Conservation (phyloP, 306 rosid species). For the Cicer yamashitae region DNA sequence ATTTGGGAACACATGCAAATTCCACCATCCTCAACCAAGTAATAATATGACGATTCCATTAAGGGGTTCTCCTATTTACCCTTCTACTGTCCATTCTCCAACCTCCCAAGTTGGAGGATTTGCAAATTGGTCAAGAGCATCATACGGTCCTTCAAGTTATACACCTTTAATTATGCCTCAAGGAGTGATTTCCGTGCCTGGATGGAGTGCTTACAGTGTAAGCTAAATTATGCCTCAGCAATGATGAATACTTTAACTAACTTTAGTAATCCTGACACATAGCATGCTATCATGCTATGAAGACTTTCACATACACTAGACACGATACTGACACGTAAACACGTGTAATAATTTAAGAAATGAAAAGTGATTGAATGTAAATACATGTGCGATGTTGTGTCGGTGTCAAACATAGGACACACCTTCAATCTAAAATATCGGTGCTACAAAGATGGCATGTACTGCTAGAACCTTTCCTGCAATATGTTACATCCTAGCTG, state of each 20-base stretch:
- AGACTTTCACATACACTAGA: too few species aligned
- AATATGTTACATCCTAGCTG: slow-evolving; percentile 32
- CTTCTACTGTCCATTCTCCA: slow-evolving; percentile 74
- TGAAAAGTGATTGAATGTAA: too few species aligned
- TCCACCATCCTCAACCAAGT: slow-evolving; percentile 91
- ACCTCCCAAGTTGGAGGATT: slow-evolving; percentile 81
- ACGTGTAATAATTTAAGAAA: too few species aligned
- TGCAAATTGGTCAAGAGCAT: slow-evolving; percentile 85
- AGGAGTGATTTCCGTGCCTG: slow-evolving; percentile 88
- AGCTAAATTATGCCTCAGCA: slow-evolving; percentile 42
- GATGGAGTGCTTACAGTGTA: slow-evolving; percentile 88
- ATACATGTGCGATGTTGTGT: too few species aligned
- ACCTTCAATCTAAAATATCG: too few species aligned
- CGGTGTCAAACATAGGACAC: too few species aligned
- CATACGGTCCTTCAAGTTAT: slow-evolving; percentile 86
- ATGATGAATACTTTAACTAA: slow-evolving; percentile 29
- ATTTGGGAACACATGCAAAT: slow-evolving; percentile 88
- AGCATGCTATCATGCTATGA: not conserved
- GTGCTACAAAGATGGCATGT: not conserved
- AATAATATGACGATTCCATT: slow-evolving; percentile 88
- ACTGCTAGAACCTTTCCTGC: slow-evolving; percentile 28
- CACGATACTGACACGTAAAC: too few species aligned
- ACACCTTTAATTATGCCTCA: slow-evolving; percentile 83
- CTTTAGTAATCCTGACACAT: slow-evolving; percentile 30
- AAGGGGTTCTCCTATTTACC: slow-evolving; percentile 79